These are phyloP conservation scores for Kodamaea arcana DNA, from an alignment of 1,139 yeast species.

Conservation along the genomic window DNA sequence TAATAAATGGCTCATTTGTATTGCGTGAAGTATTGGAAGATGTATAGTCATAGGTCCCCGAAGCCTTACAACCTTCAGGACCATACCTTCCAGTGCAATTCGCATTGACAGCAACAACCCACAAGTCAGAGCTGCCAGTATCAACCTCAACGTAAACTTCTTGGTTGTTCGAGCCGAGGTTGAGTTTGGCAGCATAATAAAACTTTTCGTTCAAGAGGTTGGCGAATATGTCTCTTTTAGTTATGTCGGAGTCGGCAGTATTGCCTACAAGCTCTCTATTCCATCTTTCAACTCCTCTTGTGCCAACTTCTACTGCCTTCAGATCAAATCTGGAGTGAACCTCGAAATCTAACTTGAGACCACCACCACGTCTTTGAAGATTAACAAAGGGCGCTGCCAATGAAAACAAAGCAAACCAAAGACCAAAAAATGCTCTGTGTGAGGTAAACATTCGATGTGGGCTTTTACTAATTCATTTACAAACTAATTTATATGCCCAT, in stretches of 20 bases:
- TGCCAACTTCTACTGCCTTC: too few species aligned
- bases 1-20: slow-evolving; percentile 3
- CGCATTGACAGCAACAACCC: slow-evolving; percentile 9
- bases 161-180: slow-evolving; percentile 9
- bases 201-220: background rate
- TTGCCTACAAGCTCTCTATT: too few species aligned
- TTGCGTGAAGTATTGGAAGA: slow-evolving; percentile 8
- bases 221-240: background rate
- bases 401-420: too few species aligned
- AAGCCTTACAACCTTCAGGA: background rate
- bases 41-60: slow-evolving; percentile 15
- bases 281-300: too few species aligned
- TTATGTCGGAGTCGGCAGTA: too few species aligned
- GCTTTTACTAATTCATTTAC: too few species aligned
- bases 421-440: too few species aligned
- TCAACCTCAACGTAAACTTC: slow-evolving; percentile 12
- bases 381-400: too few species aligned
- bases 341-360: slow-evolving; percentile 3
- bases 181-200: slow-evolving; percentile 6
- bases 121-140: slow-evolving; percentile 19
- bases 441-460: too few species aligned
- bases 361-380: slow-evolving; percentile 1
- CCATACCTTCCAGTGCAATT: background rate
- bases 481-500: too few species aligned
- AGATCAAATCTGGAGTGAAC: background rate